Conservation (phyloP, 2,329 filamentous ascomycete genomes). For the Parafenestella ontariensis region DNA sequence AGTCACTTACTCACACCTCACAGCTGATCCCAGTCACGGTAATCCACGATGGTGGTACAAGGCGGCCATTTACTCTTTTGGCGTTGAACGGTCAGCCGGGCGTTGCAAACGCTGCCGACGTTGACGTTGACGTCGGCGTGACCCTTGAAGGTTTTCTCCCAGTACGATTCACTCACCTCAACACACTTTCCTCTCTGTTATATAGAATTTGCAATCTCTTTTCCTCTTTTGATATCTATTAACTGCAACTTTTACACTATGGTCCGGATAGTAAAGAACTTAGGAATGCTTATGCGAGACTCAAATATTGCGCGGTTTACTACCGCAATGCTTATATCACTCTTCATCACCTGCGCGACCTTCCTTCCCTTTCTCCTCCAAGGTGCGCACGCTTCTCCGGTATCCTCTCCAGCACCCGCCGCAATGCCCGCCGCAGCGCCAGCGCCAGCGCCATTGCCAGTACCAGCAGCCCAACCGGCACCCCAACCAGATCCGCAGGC, state of each 20-base stretch:
- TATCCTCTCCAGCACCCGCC: neutral
- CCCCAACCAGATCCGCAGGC: constrained; percentile 4
- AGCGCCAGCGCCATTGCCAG: neutral
- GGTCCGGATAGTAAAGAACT: neutral
- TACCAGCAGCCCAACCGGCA: neutral
- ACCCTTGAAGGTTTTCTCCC: neutral
- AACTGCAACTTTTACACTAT: neutral
- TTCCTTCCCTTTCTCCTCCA: constrained; percentile 20
- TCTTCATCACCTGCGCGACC: constrained; percentile 17
- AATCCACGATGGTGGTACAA: neutral
- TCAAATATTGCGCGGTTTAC: constrained; percentile 7
- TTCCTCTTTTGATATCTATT: neutral
- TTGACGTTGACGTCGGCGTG: neutral
- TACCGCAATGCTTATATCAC: constrained; percentile 13
- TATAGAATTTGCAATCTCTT: neutral
- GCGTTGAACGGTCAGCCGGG: neutral
- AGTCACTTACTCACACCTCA: neutral
- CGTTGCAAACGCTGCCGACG: neutral
- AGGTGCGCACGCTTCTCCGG: neutral
- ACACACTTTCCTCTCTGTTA: neutral
- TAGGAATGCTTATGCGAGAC: neutral
- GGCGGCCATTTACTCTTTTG: neutral
- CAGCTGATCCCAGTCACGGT: neutral
- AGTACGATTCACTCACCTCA: neutral
- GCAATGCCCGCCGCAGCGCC: neutral